Conservation (phyloP, 352 stramenopile genomes). For the Albugo laibachii region DNA sequence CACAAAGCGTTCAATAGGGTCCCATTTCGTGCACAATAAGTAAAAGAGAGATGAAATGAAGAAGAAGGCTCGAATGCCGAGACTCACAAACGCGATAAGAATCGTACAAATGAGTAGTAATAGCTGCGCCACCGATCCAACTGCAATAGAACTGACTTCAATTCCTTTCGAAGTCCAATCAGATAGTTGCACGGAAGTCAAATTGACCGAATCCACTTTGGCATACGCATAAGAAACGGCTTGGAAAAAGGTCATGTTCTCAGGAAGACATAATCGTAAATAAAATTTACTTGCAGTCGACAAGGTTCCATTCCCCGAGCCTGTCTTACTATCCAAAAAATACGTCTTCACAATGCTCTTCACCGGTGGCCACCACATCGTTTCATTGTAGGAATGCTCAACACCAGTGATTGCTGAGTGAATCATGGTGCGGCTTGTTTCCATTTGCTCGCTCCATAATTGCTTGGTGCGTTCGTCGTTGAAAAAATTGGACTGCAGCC, state of each 20-base stretch:
- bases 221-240: constrained; percentile 51
- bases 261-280: constrained; percentile 28
- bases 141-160: constrained; percentile 62
- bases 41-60: constrained; percentile 80
- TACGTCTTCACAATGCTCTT: constrained; percentile 71
- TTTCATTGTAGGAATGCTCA: constrained; percentile 78
- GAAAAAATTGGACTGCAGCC: constrained; percentile 75
- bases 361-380: constrained; percentile 75
- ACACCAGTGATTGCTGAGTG: constrained; percentile 50
- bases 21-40: constrained; percentile 68
- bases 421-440: constrained; percentile 66
- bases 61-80: constrained; percentile 73
- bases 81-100: constrained; percentile 68
- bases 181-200: constrained; percentile 67
- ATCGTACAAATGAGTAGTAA: constrained; percentile 57
- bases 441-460: constrained; percentile 67
- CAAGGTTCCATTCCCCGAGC: constrained; percentile 21
- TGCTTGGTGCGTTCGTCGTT: constrained; percentile 69
- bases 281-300: constrained; percentile 8
- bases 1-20: constrained; percentile 70
- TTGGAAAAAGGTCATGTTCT: constrained; percentile 71
- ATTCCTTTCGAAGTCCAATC: constrained; percentile 73
- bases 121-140: constrained; percentile 64
- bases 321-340: constrained; percentile 51
- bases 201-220: constrained; percentile 71